Base-by-base conservation (phyloP, 345 rosid genomes). In the Gossypium turneri region DNA sequence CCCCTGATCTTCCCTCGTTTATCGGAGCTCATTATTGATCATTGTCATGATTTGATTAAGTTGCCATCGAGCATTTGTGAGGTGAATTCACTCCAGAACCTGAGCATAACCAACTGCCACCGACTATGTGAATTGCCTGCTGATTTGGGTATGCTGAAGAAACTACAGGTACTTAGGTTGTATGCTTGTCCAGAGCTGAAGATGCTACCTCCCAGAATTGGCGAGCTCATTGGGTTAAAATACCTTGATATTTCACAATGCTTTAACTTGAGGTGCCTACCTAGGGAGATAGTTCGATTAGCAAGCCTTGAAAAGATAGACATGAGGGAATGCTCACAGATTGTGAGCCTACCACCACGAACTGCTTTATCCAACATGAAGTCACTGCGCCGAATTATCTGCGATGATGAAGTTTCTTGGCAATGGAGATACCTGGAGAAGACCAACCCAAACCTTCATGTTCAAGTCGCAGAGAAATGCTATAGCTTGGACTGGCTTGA, bases 71-170 rank as follows among this genome's bases (percentile, higher is more conserved):
- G 88, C 84, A 82, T 91, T 43, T 88, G 93, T 69, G 11, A 77
- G 7, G 67, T 86, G 79, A 82, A 67, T 12, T 78, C 85, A 10
- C 92, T 95, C 2, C 78, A 82, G 45, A 86, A 75, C 63, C 87
- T 95, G 17, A 93, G 98, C 80, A 75, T 91, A 81, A 93, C 97
- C 62, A 89, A 95, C 70, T 95, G 98, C 90, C 97, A 92, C 85
- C 84, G 85, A 41, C 76, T 95, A 17, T 70, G 75, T 44, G 83
- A 79, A 61, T 81, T 95, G 57, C 97, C 92, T 3, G 51, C 78
- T 13, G 75, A 84, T 47, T 76, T 93, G 47, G 92, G 92, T 3
- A 79, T 80, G 67, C 79, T 95, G 70, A 82, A 80, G 44, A 77
- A 50, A 62, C 84, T 93, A 55, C 82, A 87, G 51, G 59, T 90